Evolutionary conservation across 305 asterid species (phyloP).

Genomic region (Solanum hybrid): DNA sequence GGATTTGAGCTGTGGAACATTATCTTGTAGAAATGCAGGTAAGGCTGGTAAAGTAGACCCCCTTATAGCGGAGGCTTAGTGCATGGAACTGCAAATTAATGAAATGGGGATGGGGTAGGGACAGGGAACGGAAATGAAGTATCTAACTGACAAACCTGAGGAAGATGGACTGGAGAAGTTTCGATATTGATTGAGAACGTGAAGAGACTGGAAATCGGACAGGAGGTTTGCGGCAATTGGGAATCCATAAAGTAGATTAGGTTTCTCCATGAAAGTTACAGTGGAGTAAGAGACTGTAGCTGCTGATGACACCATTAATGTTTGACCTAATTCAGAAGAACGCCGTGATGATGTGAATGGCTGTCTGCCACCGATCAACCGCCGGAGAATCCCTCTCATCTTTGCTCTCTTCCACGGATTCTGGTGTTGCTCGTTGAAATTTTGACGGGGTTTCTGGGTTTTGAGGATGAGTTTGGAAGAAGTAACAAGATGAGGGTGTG

Average conservation of each 20-base stretch:
- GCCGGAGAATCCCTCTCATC: conserved; percentile 51
- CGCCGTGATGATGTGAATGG: conserved; percentile 12
- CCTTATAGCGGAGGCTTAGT: background rate
- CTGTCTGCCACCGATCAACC: conserved; percentile 23
- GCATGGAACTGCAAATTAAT: background rate
- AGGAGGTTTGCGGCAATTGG: conserved; percentile 11
- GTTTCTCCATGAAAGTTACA: conserved; percentile 25
- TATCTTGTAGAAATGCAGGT: background rate
- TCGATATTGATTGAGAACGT: conserved; percentile 29
- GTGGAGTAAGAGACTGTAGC: conserved; percentile 45
- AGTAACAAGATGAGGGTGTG: background rate
- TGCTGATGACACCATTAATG: conserved; percentile 37
- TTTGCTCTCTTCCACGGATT: background rate
- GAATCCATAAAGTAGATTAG: conserved; percentile 22
- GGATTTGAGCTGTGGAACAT: background rate
- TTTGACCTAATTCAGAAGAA: conserved; percentile 30
- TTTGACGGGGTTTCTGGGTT: background rate
- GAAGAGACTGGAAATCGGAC: conserved; percentile 6
- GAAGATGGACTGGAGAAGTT: conserved; percentile 53
- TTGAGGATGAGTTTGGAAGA: background rate
- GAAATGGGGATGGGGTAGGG: background rate
- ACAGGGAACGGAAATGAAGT: background rate
- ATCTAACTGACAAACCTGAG: conserved; percentile 30
- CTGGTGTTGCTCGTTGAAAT: background rate
- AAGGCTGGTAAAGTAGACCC: background rate